Evolutionary conservation across 78 protist species (phyloP).

Genomic region (Creolimax fragrantissima): DNA sequence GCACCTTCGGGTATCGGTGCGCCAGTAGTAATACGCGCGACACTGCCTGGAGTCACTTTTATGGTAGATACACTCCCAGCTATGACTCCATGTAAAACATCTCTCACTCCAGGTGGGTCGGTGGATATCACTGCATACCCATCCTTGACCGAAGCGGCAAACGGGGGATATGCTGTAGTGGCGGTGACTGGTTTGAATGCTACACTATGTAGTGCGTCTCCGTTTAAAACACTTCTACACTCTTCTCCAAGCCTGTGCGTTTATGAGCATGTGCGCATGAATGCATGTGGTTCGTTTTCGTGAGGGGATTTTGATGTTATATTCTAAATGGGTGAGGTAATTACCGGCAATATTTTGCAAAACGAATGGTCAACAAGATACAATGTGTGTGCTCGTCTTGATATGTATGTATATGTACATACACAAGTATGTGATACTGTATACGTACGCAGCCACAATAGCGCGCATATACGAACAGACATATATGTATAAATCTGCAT

Average conservation of each 20-base stretch:
- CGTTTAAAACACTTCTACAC: neutral
- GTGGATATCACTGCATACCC: conserved; percentile 50
- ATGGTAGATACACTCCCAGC: neutral
- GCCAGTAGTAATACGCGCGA: conserved; percentile 52
- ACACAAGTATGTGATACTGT: neutral
- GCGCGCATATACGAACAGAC: neutral
- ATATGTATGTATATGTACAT: neutral
- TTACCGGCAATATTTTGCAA: no score
- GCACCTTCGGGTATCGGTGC: conserved; percentile 50
- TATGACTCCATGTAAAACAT: neutral
- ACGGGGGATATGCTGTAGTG: conserved; percentile 18
- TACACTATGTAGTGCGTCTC: neutral
- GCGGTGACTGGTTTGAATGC: conserved; percentile 16
- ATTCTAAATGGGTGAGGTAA: no score
- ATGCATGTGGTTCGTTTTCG: no score
- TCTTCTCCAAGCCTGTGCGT: neutral
- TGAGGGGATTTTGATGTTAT: no score
- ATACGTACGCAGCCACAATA: neutral
- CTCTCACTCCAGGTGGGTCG: conserved; percentile 21
- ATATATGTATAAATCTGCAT: neutral
- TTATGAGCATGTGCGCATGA: no score
- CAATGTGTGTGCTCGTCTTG: no score
- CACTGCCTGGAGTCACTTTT: neutral
- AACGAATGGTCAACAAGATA: no score
- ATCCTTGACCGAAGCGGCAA: conserved; percentile 51